These are phyloP conservation scores for Ustilago curta DNA, from an alignment of 1,284 basidiomycete genomes.

Conservation along the genomic window DNA sequence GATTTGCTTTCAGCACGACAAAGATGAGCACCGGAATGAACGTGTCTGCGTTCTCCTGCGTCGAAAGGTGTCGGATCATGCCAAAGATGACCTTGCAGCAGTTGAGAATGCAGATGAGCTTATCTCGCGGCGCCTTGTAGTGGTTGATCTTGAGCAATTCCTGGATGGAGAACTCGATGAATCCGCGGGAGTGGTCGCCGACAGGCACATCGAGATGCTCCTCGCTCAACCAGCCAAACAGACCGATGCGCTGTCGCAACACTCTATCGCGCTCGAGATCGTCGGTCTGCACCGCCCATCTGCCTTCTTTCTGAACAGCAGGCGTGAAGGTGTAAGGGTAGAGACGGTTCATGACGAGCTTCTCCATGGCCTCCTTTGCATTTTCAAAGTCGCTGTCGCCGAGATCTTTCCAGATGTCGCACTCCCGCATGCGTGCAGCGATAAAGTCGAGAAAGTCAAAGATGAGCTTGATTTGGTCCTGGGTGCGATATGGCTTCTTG, in stretches of 20 bases:
- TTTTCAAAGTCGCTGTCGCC: constrained; percentile 91
- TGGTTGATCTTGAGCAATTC: constrained; percentile 91
- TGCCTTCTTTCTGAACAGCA: constrained; percentile 64
- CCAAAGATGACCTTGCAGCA: constrained; percentile 99
- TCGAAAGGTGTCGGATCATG: constrained; percentile 82
- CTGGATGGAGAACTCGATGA: constrained; percentile 93
- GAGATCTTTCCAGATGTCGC: constrained; percentile 58
- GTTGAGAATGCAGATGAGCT: constrained; percentile 96
- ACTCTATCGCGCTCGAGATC: constrained; percentile 94
- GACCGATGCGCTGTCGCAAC: constrained; percentile 85
- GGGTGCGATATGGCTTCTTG: constrained; percentile 66
- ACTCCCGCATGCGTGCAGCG: constrained; percentile 62
- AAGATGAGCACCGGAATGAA: constrained; percentile 96
- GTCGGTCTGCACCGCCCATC: constrained; percentile 76
- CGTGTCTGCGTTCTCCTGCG: constrained; percentile 76
- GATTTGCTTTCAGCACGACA: constrained; percentile 92
- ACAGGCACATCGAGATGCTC: constrained; percentile 80
- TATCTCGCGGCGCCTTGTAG: constrained; percentile 97
- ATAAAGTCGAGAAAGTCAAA: constrained; percentile 69
- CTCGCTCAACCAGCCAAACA: constrained; percentile 91
- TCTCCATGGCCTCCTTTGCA: constrained; percentile 98
- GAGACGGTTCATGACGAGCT: constrained; percentile 97
- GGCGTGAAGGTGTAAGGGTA: constrained; percentile 73
- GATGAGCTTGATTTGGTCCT: constrained; percentile 68
- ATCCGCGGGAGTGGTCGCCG: constrained; percentile 75